Evolutionary conservation across 495 filamentous ascomycete genomes (phyloP).

Genomic region (Neurospora intermedia): DNA sequence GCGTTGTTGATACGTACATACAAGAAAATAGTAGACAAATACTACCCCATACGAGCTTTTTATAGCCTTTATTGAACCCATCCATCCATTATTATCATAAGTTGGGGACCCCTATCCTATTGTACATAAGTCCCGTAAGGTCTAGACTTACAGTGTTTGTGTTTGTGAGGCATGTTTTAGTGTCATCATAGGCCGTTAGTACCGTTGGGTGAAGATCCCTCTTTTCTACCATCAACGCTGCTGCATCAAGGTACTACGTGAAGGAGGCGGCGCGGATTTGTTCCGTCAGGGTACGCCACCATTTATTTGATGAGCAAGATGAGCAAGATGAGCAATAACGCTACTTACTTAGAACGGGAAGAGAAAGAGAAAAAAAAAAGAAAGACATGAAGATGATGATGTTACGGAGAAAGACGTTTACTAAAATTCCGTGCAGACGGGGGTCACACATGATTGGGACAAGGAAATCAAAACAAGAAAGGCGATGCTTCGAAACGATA

Average conservation of each 20-base stretch:
- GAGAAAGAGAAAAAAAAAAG: not conserved
- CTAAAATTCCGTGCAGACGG: not conserved
- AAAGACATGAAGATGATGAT: not conserved
- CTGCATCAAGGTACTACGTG: not conserved
- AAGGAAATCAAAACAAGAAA: not conserved
- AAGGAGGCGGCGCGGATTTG: not conserved
- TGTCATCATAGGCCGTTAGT: not conserved
- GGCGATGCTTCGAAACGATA: not conserved
- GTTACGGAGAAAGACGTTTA: not conserved
- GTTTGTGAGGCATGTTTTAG: not conserved
- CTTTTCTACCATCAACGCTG: not conserved
- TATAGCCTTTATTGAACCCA: not conserved
- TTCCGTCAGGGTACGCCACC: not conserved
- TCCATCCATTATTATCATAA: not conserved
- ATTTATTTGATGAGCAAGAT: not conserved
- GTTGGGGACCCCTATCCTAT: not conserved
- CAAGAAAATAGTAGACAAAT: not conserved
- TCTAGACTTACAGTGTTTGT: not conserved
- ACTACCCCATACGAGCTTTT: not conserved
- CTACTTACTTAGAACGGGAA: not conserved
- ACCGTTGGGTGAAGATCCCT: not conserved
- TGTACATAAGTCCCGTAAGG: not conserved
- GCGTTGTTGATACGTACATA: not conserved
- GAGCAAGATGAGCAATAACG: not conserved
- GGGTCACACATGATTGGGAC: not conserved